Evolutionary conservation across 2,329 filamentous ascomycete species (phyloP), one percentile per base, ranked within the genome.

Genomic region (Pseudogymnoascus sp.): DNA sequence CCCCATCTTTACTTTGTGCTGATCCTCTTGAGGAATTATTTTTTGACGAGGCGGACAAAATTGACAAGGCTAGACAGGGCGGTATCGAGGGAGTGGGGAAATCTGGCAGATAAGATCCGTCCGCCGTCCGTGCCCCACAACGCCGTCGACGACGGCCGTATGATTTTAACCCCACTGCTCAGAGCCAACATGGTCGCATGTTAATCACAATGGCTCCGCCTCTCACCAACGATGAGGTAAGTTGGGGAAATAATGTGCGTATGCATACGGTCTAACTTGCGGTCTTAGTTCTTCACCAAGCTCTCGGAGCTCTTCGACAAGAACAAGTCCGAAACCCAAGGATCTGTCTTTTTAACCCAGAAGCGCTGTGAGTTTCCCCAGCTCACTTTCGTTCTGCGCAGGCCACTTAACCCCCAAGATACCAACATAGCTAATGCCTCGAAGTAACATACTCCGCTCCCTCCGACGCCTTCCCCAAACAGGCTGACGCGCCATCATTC

Each of bases 331-430:
- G 86, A 86, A 73, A 83, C 88, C 69, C 87, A 91, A 74, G 89
- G 89, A 69, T 85, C 86, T 60, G 79, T 95, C 67, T 87, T 84
- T 74, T 78, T 95, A 63, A 87, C 83, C 60, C 90, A 95, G 72
- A 93, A 93, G 73, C 82, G 89, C 76, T 75, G 88, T 90, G 80
- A 66, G 82, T 59, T 38, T 29, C 39, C 39, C 33, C 38, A 26
- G 16, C 8, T 31, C 35, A 33, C 23, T 7, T 33, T n/a, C 52
- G 61, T 58, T 59, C 49, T 64, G 26, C 60, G 60, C 59, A 64
- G 62, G 64, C 63, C 63, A 58, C 60, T 64, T 62, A 65, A 62
- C 49, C 63, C 61, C 55, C 41, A 59, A 64, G 62, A 49, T 59
- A 8, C 16, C n/a, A 8, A 38, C n/a, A 7, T 26, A 38, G 29